Conservation (phyloP, 208 protist species). For the Leishmania guyanensis region DNA sequence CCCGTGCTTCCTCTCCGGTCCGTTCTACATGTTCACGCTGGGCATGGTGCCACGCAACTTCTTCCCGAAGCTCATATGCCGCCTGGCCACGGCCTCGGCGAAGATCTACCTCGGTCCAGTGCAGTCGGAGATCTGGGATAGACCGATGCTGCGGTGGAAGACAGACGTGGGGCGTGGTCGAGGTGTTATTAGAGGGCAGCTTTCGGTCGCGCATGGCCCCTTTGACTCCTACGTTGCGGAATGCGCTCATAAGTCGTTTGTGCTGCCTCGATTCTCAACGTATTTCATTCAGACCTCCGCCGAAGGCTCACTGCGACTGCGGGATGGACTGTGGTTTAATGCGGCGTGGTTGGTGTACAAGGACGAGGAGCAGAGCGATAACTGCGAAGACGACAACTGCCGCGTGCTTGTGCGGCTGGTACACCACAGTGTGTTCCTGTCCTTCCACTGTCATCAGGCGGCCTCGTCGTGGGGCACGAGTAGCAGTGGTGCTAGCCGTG, state of each 20-base stretch:
- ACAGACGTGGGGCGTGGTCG: background rate
- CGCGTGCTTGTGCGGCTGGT: conserved; percentile 77
- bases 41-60: conserved; percentile 76
- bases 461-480: conserved; percentile 2
- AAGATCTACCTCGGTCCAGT: conserved; percentile 68
- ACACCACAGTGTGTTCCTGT: conserved; percentile 76
- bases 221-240: conserved; percentile 14
- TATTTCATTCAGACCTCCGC: background rate
- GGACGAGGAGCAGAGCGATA: background rate
- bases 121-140: conserved; percentile 17
- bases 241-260: conserved; percentile 5
- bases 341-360: conserved; percentile 29
- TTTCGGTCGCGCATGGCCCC: background rate
- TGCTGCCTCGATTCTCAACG: conserved; percentile 15
- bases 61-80: conserved; percentile 69
- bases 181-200: background rate
- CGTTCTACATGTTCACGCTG: conserved; percentile 83
- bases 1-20: conserved; percentile 67
- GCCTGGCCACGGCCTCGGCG: conserved; percentile 43
- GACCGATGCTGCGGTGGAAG: conserved; percentile 1
- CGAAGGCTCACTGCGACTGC: conserved; percentile 2
- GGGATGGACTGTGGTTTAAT: conserved; percentile 30
- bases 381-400: conserved; percentile 15
- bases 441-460: conserved; percentile 64
- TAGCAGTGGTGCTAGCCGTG: conserved; percentile 4